These are phyloP conservation scores for Nemania sp. DNA, from an alignment of 2,329 filamentous ascomycete species.

Conservation along the genomic window DNA sequence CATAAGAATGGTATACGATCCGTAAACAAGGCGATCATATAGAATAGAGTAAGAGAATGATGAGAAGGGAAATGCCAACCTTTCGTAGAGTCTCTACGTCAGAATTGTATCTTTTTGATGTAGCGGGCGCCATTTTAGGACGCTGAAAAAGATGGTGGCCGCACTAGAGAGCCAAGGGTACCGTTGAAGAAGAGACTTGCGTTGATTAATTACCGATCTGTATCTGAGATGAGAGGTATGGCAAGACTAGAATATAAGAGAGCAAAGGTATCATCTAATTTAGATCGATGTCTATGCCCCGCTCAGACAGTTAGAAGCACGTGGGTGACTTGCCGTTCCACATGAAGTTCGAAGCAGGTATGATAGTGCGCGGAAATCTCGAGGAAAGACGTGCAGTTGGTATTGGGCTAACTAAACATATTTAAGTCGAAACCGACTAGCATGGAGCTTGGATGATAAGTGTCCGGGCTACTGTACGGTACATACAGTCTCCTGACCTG, in stretches of 20 bases:
- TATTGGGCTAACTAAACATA: constrained; percentile 10
- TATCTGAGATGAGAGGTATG: constrained; percentile 11
- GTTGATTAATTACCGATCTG: constrained; percentile 1
- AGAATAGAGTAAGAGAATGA: neutral
- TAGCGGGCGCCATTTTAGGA: constrained; percentile 28
- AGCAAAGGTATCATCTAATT: constrained; percentile 7
- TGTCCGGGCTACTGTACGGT: constrained; percentile 1
- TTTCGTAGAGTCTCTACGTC: constrained; percentile 43
- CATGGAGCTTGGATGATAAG: constrained; percentile 1
- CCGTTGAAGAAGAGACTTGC: too few relatives aligned
- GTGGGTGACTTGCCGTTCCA: constrained; percentile 4
- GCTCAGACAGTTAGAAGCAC: constrained; percentile 2
- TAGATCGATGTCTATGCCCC: constrained; percentile 7
- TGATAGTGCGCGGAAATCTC: neutral
- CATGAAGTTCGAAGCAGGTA: constrained; percentile 4
- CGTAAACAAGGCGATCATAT: neutral
- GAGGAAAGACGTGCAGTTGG: constrained; percentile 4
- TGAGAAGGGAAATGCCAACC: constrained; percentile 14
- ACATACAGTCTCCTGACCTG: constrained; percentile 3
- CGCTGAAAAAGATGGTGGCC: neutral
- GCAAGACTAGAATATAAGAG: constrained; percentile 3
- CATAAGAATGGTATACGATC: neutral
- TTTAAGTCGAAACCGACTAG: constrained; percentile 16
- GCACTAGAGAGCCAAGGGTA: too few relatives aligned
- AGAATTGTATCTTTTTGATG: constrained; percentile 37